Base-by-base conservation (phyloP, 306 rosid genomes). In the Rubus parviflorus region DNA sequence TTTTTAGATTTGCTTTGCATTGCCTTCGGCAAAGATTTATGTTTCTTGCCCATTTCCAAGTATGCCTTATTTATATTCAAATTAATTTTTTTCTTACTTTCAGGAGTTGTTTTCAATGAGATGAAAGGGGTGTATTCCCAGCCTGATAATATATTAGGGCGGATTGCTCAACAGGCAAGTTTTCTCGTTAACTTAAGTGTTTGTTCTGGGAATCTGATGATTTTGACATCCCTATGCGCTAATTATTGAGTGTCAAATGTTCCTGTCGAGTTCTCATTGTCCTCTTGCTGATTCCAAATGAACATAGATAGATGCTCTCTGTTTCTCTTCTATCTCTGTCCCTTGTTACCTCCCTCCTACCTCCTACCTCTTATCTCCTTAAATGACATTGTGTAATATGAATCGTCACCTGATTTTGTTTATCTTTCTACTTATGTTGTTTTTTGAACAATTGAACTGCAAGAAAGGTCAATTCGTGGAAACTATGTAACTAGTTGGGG, bases 81-180 rank as follows among this genome's bases (percentile, higher is more conserved):
- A 57, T 45, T 12, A 60, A 23, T 30, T 20, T 72, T 85, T 40
- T 83, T 60, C 52, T 25, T 76, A 23, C 65, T 87, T 85, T 61
- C 73, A 92, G 98, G 99, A 81, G 99, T 95, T 82, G 99, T 95
- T 69, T 95, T 95, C 83, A 95, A 95, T 81, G 98, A 95, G 90
- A 95, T 95, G 99, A 95, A 95, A 82, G 98, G 98, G 64, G 99
- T 92, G 68, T 95, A 95, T 86, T 95, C 99, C 84, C 97, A 95
- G 83, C 98, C 97, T 35, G 99, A 95, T 83, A 91, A 92, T 75
- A 87, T 95, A 74, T 85, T 95, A 71, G 97, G 97, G 38, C 92
- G 97, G 73, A 56, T 85, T 72, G 81, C 99, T 81, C 99, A 92
- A 74, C 99, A 92, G 97, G 97, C 89, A 82, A 89, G 92, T 82